Conservation (phyloP, 495 filamentous ascomycete genomes). For the Penicillium soppii region DNA sequence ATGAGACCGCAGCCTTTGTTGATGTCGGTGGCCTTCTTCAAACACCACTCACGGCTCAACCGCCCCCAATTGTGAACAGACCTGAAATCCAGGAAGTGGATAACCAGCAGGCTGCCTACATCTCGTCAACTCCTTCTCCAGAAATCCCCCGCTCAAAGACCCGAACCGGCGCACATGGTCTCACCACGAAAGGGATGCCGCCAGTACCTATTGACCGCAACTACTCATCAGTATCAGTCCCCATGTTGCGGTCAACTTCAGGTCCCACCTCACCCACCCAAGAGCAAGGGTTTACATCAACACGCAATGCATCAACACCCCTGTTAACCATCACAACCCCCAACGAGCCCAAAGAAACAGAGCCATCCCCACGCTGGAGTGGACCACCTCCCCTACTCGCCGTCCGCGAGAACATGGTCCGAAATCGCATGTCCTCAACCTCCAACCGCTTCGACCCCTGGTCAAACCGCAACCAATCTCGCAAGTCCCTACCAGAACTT, state of each 20-base stretch:
- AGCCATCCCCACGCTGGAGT: constrained; percentile 28
- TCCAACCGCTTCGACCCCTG: constrained; percentile 40
- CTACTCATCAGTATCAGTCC: constrained; percentile 18
- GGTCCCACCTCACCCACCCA: constrained; percentile 1
- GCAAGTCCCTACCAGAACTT: constrained; percentile 21
- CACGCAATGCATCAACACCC: constrained; percentile 46
- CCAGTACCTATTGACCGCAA: constrained; percentile 15
- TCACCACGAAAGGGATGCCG: background rate
- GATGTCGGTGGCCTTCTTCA: constrained; percentile 66
- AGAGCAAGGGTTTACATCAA: constrained; percentile 4
- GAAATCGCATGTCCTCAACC: constrained; percentile 38
- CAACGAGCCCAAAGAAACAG: constrained; percentile 7
- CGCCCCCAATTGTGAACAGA: constrained; percentile 35
- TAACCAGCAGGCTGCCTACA: constrained; percentile 10
- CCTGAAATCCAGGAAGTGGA: constrained; percentile 17
- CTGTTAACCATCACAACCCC: constrained; percentile 35
- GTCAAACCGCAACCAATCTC: constrained; percentile 28
- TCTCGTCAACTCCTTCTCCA: constrained; percentile 3
- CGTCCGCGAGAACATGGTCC: constrained; percentile 40
- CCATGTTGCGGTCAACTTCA: constrained; percentile 5
- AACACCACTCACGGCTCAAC: constrained; percentile 55
- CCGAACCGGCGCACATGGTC: constrained; percentile 6
- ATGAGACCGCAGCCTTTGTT: constrained; percentile 60
- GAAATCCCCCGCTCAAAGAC: constrained; percentile 11
- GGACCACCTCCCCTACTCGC: constrained; percentile 40